These are phyloP conservation scores for Salix caprea DNA, from an alignment of 345 rosid genomes.

Conservation along the genomic window DNA sequence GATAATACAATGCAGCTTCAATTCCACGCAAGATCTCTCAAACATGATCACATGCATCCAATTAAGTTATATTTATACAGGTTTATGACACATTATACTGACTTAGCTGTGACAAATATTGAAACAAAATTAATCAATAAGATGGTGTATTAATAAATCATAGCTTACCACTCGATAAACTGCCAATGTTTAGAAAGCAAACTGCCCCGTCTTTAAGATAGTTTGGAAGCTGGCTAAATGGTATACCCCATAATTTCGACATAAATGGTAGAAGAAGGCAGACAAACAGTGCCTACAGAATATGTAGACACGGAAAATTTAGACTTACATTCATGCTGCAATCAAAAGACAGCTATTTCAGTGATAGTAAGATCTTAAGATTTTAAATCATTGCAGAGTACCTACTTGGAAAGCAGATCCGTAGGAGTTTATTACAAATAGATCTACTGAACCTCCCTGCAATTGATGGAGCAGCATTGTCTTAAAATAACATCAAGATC, in stretches of 20 bases:
- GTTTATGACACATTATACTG: too few relatives aligned
- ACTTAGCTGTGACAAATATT: too few relatives aligned
- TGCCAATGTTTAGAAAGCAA: slow-evolving; percentile 78
- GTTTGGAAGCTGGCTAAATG: slow-evolving; percentile 75
- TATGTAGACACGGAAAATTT: slow-evolving; percentile 15
- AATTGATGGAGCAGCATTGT: slow-evolving; percentile 18
- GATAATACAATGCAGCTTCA: too few relatives aligned
- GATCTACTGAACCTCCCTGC: slow-evolving; percentile 86
- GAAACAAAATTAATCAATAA: too few relatives aligned
- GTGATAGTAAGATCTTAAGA: not conserved
- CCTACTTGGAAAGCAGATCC: slow-evolving; percentile 89
- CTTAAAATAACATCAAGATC: not conserved
- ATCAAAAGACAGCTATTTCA: not conserved
- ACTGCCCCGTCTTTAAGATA: slow-evolving; percentile 87
- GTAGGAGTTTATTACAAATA: slow-evolving; percentile 83
- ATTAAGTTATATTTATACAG: too few relatives aligned
- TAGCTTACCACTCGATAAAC: slow-evolving; percentile 58
- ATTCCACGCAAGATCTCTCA: too few relatives aligned
- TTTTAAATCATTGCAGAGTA: slow-evolving; percentile 12
- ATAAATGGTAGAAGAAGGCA: slow-evolving; percentile 81
- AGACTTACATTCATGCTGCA: slow-evolving; percentile 12
- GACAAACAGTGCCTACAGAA: slow-evolving; percentile 64
- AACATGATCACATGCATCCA: too few relatives aligned
- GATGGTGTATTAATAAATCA: not conserved
- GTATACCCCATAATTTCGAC: slow-evolving; percentile 94